A percentile compares a stretch with the other conserved stretches of the same genome.
Evolutionary conservation across 2,329 filamentous ascomycete genomes (phyloP).

Genomic region (Tothia fuscella): DNA sequence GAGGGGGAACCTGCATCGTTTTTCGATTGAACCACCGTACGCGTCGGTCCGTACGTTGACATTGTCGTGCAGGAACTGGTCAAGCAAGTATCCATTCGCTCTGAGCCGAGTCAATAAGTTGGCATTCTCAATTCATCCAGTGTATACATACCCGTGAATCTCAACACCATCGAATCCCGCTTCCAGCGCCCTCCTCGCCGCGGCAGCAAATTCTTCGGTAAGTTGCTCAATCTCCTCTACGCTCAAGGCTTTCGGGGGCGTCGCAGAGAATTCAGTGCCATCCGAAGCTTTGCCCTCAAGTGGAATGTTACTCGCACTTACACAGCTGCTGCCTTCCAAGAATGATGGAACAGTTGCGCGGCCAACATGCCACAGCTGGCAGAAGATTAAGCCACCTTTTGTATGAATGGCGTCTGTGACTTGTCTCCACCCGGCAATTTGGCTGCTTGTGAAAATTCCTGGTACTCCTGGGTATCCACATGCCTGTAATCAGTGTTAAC

Average conservation of each 20-base stretch:
- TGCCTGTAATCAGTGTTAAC: neutral
- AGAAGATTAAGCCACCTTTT: slow-evolving; percentile 37
- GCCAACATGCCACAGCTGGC: slow-evolving; percentile 37
- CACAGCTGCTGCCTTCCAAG: slow-evolving; percentile 10
- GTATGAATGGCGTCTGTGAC: slow-evolving; percentile 40
- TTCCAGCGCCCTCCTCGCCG: slow-evolving; percentile 41
- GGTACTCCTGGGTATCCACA: slow-evolving; percentile 14
- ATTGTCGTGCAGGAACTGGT: slow-evolving; percentile 40
- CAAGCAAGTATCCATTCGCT: slow-evolving; percentile 32
- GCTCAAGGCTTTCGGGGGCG: slow-evolving; percentile 26
- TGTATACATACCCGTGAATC: slow-evolving; percentile 29
- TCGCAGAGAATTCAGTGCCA: neutral
- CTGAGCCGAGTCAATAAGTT: neutral
- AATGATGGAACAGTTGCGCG: slow-evolving; percentile 29
- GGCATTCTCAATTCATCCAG: neutral
- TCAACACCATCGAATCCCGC: slow-evolving; percentile 44
- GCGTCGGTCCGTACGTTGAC: slow-evolving; percentile 38
- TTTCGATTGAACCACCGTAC: slow-evolving; percentile 40
- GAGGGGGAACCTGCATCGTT: slow-evolving; percentile 43
- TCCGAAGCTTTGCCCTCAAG: neutral
- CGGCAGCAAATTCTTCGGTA: slow-evolving; percentile 31
- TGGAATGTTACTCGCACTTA: slow-evolving; percentile 21
- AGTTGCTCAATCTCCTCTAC: slow-evolving; percentile 21
- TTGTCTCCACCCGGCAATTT: slow-evolving; percentile 38
- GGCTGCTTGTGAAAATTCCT: slow-evolving; percentile 25